Base-by-base conservation (phyloP, 1,284 basidiomycete species). In the Rhodofomes roseus region DNA sequence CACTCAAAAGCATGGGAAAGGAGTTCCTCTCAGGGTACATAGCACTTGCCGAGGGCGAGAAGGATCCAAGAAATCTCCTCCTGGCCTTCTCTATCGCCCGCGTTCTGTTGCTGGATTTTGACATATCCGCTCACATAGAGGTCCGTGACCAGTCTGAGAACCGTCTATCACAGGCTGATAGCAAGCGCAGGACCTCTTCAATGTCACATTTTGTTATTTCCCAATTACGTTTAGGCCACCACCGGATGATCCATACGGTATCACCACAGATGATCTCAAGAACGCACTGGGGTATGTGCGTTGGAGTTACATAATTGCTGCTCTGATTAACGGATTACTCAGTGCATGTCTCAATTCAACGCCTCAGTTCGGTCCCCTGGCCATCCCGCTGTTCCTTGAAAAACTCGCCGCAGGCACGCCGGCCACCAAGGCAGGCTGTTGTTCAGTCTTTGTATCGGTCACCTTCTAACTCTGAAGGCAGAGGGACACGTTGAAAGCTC, bases 171-270 rank as follows among this genome's bases (percentile, higher is more conserved):
- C 27, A 48, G 4, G 16, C 25, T 52, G 3, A 23, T 37, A 36
- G 31, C 54, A 20, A 34, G 31, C 5, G 2, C 67, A 96, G 93
- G 85, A 90, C 59, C 79, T 99, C 60, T 99, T 97, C 76, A 94
- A 99, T 70, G 88, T 98, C 69, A 92, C 90, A 0, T 99, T 96
- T 74, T 99, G 97, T 75, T 99, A 99, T 75, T 99, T 98, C 75
- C 97, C 97, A 1, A 99, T 99, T 65, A 95, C 95, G 0, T 99
- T 98, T 78, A 86, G 92, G 56, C 95, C 96, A 12, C 95, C 96
- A 6, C 92, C 95, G 0, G 91, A 96, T 66, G 96, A 98, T 70
- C 94, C 95, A 3, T 96, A 96, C 72, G 92, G 92, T 7, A 97
- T 99, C 63, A 92, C 89, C 1, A 82, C 92, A 0, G 93, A 96